A percentile compares a stretch with the other conserved stretches of the same genome.
Evolutionary conservation across 371 early-diverging fungal species (phyloP).

Genomic region (Mucor sp.): DNA sequence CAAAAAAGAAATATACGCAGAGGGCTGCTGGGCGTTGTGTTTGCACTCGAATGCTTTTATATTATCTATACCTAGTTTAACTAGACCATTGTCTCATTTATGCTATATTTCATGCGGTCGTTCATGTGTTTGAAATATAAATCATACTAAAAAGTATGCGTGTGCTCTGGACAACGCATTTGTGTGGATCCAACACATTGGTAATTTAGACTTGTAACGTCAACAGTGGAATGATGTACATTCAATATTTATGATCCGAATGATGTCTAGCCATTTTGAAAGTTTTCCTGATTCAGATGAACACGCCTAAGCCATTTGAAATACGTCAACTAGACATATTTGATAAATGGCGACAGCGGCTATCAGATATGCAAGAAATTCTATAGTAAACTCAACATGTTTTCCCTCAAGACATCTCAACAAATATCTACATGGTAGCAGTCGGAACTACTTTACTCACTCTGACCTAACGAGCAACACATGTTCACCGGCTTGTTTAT

Average conservation of each 20-base stretch:
- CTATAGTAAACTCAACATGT: no score
- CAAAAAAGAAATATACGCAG: no score
- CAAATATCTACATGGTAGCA: no score
- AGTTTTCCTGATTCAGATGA: not conserved
- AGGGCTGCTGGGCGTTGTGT: no score
- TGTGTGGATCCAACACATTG: not conserved
- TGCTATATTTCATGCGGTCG: not conserved
- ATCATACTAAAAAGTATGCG: not conserved
- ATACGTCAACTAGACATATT: not conserved
- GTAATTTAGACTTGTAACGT: not conserved
- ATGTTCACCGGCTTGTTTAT: no score
- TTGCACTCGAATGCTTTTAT: no score
- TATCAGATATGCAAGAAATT: not conserved
- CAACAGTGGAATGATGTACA: not conserved
- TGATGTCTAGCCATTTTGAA: not conserved
- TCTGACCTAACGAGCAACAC: no score
- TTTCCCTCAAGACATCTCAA: no score
- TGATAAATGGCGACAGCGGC: not conserved
- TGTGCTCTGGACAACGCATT: not conserved
- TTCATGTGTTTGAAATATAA: not conserved
- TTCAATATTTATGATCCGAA: not conserved
- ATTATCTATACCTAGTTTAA: no score
- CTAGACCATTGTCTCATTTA: no score
- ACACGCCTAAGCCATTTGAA: not conserved
- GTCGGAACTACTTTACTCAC: no score